Evolutionary conservation across 495 filamentous ascomycete species (phyloP).

Genomic region (Tuber calosporum): DNA sequence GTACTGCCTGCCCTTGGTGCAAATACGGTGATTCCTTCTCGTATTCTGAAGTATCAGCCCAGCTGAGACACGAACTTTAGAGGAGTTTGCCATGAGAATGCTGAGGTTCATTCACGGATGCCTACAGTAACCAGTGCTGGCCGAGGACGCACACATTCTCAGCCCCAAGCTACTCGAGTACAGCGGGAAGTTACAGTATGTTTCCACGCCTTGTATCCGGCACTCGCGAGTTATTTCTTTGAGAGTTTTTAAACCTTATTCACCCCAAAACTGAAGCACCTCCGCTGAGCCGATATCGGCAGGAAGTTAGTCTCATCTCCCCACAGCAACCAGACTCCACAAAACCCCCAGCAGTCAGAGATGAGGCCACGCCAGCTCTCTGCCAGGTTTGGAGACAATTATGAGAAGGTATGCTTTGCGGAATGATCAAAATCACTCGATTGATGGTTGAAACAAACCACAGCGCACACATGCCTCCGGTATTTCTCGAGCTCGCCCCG

Average conservation of each 20-base stretch:
- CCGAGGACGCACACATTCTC: not conserved
- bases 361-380: not conserved
- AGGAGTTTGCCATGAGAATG: not conserved
- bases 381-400: not conserved
- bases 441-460: not conserved
- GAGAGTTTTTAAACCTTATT: not conserved
- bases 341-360: not conserved
- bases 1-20: not conserved
- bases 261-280: not conserved
- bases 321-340: not conserved
- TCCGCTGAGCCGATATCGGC: not conserved
- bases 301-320: not conserved
- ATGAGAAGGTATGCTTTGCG: not conserved
- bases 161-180: not conserved
- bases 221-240: not conserved
- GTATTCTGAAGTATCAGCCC: not conserved
- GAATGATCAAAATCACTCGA: not conserved
- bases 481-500: slow-evolving; percentile 1
- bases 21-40: not conserved
- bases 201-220: not conserved
- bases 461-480: not conserved
- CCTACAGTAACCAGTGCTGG: not conserved
- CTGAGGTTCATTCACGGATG: not conserved
- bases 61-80: not conserved
- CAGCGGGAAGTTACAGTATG: not conserved